Base-by-base conservation (phyloP, 140 eudicot species). In the Senecio squalidus region DNA sequence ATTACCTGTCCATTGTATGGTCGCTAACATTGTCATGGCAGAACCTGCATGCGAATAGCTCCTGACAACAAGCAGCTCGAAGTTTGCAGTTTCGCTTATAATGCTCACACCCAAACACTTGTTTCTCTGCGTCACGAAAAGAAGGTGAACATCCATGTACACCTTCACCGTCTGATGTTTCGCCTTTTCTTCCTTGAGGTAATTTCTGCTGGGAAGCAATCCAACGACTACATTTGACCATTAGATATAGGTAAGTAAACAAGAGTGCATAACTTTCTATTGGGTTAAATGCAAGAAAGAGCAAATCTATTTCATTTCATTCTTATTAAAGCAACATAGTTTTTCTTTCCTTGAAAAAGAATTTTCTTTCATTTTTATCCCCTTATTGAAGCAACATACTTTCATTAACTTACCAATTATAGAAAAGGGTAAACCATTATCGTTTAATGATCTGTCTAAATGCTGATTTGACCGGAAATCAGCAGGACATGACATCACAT, bases 11-110 rank as follows among this genome's bases (percentile, higher is more conserved):
- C 96, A 93, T 93, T 0, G 95, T 78, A 67, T 88, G 99, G 85
- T 93, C 96, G 55, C 99, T 93, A 79, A 93, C 95, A 73, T 93
- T 90, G 47, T 93, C 99, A 80, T 93, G 99, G 68, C 99, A 93
- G 66, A 93, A 88, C 60, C 99, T 82, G 72, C 96, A 93, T 14
- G 96, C 53, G 64, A 77, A 80, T 53, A 88, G 68, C 72, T 88
- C 85, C 57, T 85, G 95, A 59, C 99, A 93, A 63, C 99, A 93
- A 68, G 99, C 96, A 74, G 99, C 99, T 49, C 95, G 95, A 28
- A 93, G 90, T 74, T 93, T 93, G 73, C 99, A 93, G 79, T 93
- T 93, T 33, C 99, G 82, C 59, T 93, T 84, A 71, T 93, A 93
- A 70, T 93, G 99, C 47, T 93, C 99, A 66, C 99, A 93, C n/a